Percentiles rank a stretch among this genome's conserved stretches.
Evolutionary conservation across 805 yeast species (phyloP).

Genomic region (Phaffomyces opuntiae): DNA sequence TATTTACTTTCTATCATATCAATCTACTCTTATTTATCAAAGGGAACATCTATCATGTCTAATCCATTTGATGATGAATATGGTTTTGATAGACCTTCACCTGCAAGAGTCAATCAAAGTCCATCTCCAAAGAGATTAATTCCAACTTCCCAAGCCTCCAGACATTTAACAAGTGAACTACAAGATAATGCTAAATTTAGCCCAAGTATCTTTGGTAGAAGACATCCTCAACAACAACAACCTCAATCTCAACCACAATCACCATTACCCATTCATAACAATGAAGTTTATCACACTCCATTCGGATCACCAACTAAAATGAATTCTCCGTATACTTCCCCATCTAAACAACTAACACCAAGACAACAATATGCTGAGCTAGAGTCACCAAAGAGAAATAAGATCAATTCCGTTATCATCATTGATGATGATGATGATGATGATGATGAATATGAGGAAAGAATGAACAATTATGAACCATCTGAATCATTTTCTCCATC

Average conservation of each 20-base stretch:
- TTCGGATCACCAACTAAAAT: conserved; percentile 28
- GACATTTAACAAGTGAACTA: conserved; percentile 4
- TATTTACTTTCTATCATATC: not conserved
- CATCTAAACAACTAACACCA: conserved; percentile 37
- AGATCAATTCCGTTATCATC: conserved; percentile 42
- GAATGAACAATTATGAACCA: conserved; percentile 1
- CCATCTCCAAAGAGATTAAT: conserved; percentile 18
- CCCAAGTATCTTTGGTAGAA: conserved; percentile 35
- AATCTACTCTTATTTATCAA: not conserved
- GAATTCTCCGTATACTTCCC: conserved; percentile 27
- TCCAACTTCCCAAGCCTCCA: conserved; percentile 5
- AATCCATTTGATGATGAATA: conserved; percentile 25
- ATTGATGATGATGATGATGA: conserved; percentile 32
- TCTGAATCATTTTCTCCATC: conserved; percentile 26
- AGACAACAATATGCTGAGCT: conserved; percentile 61
- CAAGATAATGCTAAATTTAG: conserved; percentile 2
- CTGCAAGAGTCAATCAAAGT: conserved; percentile 11
- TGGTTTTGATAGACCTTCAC: conserved; percentile 18
- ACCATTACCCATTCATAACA: conserved; percentile 2
- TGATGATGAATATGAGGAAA: conserved; percentile 17
- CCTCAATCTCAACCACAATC: conserved; percentile 3
- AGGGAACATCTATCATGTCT: conserved; percentile 9
- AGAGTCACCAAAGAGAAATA: conserved; percentile 66
- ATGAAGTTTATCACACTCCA: conserved; percentile 19
- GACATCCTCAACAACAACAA: conserved; percentile 9